Evolutionary conservation across 805 yeast species (phyloP), one percentile per base, ranked within the genome.

Genomic region (Suhomyces sp.): DNA sequence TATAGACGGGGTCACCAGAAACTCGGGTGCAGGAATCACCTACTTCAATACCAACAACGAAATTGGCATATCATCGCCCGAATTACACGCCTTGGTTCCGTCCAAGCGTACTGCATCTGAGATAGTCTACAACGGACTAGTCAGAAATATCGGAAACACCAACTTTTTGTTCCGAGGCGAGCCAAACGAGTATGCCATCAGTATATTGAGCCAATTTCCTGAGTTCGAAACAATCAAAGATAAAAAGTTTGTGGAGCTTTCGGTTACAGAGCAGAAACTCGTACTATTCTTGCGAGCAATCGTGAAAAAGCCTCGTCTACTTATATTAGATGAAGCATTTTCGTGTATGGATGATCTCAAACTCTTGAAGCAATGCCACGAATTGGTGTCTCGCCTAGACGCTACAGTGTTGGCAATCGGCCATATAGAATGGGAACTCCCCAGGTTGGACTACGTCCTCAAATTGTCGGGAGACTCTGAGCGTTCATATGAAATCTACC

Each of bases 1-100:
- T 6, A 73, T 90, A 46, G 78, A 87, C 59, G 90, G 91, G 0
- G 77, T 78, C 31, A 80, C 84, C 7, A 79, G 97, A 41, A 79
- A 78, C 54, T 85, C 92, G 0, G 99, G 98, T 1, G 75, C 72
- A 40, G 80, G 80, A 5, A 82, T 86, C 13, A 85, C 83, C 54
- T 92, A 87, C 64, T 90, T 90, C 63, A 88, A 86, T 48, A 84
- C 89, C 55, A 93, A 93, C 69, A 79, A 80, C 45, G 62, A 68
- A n/a, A 88, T 94, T 50, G 97, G 97, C 0, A 84, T 88, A 60
- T 80, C 96, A 0, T 88, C 97, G 1, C 99, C 99, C 1, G 99
- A 93, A 67, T 71, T 93, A 35, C 98, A 93, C 65, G 85, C 96
- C 0, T 78, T 91, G n/a, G 88, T 90, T 56, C 96, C 97, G 0